Evolutionary conservation across 2,329 filamentous ascomycete species (phyloP).

Genomic region (Helotiales sp.): DNA sequence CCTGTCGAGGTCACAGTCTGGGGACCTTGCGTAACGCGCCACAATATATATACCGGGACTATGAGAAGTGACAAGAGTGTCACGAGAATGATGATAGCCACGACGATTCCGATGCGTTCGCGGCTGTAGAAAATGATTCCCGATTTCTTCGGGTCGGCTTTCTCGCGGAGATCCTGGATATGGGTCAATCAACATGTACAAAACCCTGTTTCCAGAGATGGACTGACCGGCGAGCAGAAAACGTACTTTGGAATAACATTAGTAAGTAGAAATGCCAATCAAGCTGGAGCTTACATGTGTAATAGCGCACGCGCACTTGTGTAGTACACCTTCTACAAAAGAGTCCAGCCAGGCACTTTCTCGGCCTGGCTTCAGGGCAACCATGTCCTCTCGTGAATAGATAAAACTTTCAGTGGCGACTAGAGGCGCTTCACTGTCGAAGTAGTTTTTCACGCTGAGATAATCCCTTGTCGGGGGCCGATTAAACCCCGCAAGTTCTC

Average conservation of each 20-base stretch:
- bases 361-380: constrained; percentile 38
- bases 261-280: no score
- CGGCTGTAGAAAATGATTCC: constrained; percentile 10
- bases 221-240: no score
- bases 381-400: constrained; percentile 38
- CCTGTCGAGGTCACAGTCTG: neutral
- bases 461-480: constrained; percentile 34
- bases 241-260: no score
- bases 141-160: neutral
- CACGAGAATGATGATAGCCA: constrained; percentile 5
- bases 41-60: constrained; percentile 20
- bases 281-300: neutral
- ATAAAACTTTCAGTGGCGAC: constrained; percentile 32
- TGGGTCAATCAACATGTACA: no score
- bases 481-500: constrained; percentile 31
- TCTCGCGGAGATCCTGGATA: no score
- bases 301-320: neutral
- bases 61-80: constrained; percentile 20
- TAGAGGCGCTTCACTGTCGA: constrained; percentile 25
- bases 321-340: constrained; percentile 28
- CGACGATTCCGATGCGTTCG: constrained; percentile 10
- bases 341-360: constrained; percentile 42
- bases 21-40: neutral
- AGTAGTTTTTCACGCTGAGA: constrained; percentile 32
- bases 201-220: no score